Base-by-base conservation (phyloP, 2,329 filamentous ascomycete species). In the Aspergillus quadrilineatus region DNA sequence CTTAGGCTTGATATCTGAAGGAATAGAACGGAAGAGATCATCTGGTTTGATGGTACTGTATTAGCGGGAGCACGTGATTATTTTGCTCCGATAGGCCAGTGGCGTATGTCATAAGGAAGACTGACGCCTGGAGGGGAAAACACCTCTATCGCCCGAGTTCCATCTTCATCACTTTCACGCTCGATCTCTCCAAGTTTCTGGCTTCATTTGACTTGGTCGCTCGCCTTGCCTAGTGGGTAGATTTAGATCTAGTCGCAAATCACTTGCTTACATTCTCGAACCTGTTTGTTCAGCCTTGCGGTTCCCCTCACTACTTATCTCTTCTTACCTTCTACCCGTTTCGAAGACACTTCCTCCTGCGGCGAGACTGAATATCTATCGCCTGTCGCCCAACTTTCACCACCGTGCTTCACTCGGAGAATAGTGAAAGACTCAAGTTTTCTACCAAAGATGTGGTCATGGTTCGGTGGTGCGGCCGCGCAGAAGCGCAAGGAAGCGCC, bases 401-500 rank as follows among this genome's bases (percentile, higher is more conserved):
- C 14, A 6, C 29, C 8, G 10, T 30, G 14, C 29, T 49, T 22
- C 9, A 43, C 14, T 28, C 10, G 4, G 36, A 50, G 22, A 29
- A 10, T 15, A 1, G 17, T 29, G 12, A 42, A 37, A 9, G 9
- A 50, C 34, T 42, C n/a, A 22, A 22, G 22, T 22, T 14, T 29
- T 47, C 57, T 57, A 44, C 49, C 56, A 65, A 74, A 67, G 62
- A 84, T 89, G 78, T 90, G 89, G 89, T 86, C 89, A 79, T 97
- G 92, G 91, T 96, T 97, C 74, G 92, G 93, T 77, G 91, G 91
- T 69, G 85, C 84, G 64, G 84, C 85, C 68, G 87, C 87, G 66
- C 87, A 92, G 79, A 90, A 91, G 82, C 87, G 88, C 79, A 96
- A 95, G 80, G 91, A 97, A 79, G 89, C 86, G 59, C 91, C 94